Conservation (phyloP, 23 red algal genomes). For the Gracilaria domingensis region DNA sequence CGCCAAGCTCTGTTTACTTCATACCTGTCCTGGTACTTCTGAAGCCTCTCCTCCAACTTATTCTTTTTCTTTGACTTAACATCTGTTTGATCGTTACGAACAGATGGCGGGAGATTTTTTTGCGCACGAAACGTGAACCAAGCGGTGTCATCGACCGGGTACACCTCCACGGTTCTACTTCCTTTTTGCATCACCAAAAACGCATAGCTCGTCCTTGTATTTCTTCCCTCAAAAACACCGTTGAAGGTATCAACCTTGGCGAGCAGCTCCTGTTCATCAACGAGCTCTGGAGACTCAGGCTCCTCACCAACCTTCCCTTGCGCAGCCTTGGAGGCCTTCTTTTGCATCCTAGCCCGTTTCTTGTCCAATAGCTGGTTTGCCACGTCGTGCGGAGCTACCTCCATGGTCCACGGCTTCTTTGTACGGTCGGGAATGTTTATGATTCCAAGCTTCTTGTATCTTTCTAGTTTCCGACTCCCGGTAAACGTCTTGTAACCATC, state of each 20-base stretch:
- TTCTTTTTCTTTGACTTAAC: neutral
- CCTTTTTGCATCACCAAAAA: slow-evolving; percentile 59
- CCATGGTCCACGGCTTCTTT: slow-evolving; percentile 40
- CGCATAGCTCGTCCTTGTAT: slow-evolving; percentile 42
- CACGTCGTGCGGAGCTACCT: slow-evolving; percentile 38
- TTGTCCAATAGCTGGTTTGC: slow-evolving; percentile 1
- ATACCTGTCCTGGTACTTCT: slow-evolving; percentile 17
- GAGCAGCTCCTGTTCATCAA: slow-evolving; percentile 17
- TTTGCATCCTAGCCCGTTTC: neutral
- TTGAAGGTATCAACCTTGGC: slow-evolving; percentile 44
- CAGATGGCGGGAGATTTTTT: neutral
- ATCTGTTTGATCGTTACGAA: neutral
- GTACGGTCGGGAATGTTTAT: slow-evolving; percentile 40
- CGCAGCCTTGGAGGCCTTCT: neutral
- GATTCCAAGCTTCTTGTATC: slow-evolving; percentile 46
- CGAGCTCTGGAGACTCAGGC: slow-evolving; percentile 1
- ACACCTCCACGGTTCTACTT: slow-evolving; percentile 48
- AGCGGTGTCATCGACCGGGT: slow-evolving; percentile 40
- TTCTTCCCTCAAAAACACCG: slow-evolving; percentile 52
- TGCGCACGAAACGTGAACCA: slow-evolving; percentile 64
- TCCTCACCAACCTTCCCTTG: neutral
- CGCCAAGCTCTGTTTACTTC: slow-evolving; percentile 4
- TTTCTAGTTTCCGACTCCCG: slow-evolving; percentile 29
- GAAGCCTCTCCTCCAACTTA: slow-evolving; percentile 17
- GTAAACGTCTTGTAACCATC: slow-evolving; percentile 23